A percentile compares a stretch with the other conserved stretches of the same genome.
These are phyloP conservation scores for Hypoxylon trugodes DNA, from an alignment of 495 filamentous ascomycete genomes.

Conservation along the genomic window DNA sequence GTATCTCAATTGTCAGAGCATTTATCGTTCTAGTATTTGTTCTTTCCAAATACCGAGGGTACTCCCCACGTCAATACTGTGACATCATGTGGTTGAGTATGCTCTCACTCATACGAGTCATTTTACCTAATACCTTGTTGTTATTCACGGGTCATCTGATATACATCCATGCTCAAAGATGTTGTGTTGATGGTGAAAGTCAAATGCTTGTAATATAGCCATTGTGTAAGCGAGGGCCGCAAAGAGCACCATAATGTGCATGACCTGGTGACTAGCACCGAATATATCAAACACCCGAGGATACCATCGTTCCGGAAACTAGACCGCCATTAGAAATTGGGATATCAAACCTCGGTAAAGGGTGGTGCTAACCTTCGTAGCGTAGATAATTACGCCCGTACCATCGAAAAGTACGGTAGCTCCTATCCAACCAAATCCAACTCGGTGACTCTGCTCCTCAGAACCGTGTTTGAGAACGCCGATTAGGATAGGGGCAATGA, in stretches of 20 bases:
- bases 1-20: too few species aligned
- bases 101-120: too few species aligned
- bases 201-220: constrained; percentile 57
- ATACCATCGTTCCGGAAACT: constrained; percentile 59
- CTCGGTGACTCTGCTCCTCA: constrained; percentile 47
- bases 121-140: too few species aligned
- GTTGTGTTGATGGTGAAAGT: constrained; percentile 50
- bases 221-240: constrained; percentile 55
- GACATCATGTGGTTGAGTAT: too few species aligned
- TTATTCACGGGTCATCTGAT: too few species aligned
- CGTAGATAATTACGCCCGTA: constrained; percentile 53
- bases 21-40: too few species aligned
- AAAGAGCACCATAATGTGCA: constrained; percentile 59
- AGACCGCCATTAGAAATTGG: background rate
- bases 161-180: too few species aligned
- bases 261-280: constrained; percentile 61
- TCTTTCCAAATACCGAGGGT: too few species aligned
- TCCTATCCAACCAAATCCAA: constrained; percentile 55
- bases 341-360: background rate
- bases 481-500: constrained; percentile 54
- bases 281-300: constrained; percentile 57
- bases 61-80: too few species aligned
- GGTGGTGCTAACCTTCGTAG: constrained; percentile 48
- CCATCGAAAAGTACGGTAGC: constrained; percentile 51
- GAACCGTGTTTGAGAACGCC: constrained; percentile 51